phyloP scores from a whole-genome alignment of 148 eudicot species.

The Rhododendron kiyosumense region DNA sequence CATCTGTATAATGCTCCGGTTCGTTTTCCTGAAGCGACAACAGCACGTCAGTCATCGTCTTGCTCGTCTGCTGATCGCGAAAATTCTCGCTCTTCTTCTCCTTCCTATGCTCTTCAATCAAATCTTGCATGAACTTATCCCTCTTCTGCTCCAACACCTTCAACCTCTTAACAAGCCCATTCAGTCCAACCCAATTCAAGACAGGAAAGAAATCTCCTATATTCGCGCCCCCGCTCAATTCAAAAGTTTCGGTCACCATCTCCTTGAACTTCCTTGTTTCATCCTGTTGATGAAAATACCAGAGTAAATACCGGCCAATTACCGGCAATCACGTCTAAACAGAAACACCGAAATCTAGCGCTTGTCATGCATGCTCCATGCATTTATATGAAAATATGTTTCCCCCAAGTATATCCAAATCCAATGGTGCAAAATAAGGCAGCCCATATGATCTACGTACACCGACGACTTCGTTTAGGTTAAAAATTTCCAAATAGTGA shows the following conservation, averaged over 20 bases:
- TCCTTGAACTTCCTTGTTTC: conserved; percentile 5
- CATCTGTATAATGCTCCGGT: conserved; percentile 37
- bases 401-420: no score
- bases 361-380: no score
- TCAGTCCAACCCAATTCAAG: conserved; percentile 24
- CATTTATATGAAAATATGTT: no score
- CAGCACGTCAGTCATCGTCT: conserved; percentile 37
- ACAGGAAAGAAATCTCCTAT: conserved; percentile 13
- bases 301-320: background rate
- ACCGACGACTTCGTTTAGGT: no score
- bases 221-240: background rate
- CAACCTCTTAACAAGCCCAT: conserved; percentile 13
- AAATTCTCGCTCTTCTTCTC: background rate
- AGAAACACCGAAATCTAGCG: no score
- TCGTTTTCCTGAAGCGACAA: conserved; percentile 35
- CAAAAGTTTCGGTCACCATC: background rate
- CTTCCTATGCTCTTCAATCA: conserved; percentile 30
- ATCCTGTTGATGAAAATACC: background rate
- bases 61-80: background rate
- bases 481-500: no score
- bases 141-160: conserved; percentile 15
- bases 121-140: conserved; percentile 38
- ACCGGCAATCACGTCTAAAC: background rate
- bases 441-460: no score
- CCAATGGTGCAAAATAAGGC: no score